Base-by-base conservation (phyloP, 2,329 filamentous ascomycete genomes). In the Colletotrichum sp. region DNA sequence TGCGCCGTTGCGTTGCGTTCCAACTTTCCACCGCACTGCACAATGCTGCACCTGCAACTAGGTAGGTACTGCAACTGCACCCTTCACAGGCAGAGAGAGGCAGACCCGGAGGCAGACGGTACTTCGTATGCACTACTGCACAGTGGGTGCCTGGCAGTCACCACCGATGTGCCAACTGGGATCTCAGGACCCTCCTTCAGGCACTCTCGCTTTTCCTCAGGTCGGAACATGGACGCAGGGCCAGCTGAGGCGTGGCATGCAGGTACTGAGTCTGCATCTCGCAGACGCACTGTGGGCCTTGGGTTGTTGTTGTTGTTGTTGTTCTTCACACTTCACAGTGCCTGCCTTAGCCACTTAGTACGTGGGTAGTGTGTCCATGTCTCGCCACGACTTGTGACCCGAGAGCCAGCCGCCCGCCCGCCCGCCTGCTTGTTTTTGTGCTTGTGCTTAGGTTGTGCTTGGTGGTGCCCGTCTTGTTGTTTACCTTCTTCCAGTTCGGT, bases 201-300 rank as follows among this genome's bases (percentile, higher is more conserved):
- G 39, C 72, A 67, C 55, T 49, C 44, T 49, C 44, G 44, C 44
- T 13, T 21, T 49, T 49, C 49, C 15, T 52, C 63, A 44, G 69
- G 70, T 69, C 64, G 70, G 57, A 69, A 76, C 64, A 55, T 76
- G 15, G 70, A 57, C 52, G 70, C 73, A 73, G 75, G 75, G 71
- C 71, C 24, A 63, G 71, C 49, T 77, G 52, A 59, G n/a, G 75
- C 60, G 68, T 76, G 69, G 72, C 76, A 77, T 77, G 76, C 76
- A 77, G 76, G 72, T 76, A 76, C 76, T 72, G 72, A 65, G 72
- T 71, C 63, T 57, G 55, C 32, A 13, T 30, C 10, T 34, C 18
- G 64, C 64, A 64, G 57, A 44, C 70, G 64, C 73, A 76, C 73
- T 69, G 73, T 76, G 59, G 64, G 55, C 57, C 57, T 34, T 36